Evolutionary conservation across 2,329 filamentous ascomycete genomes (phyloP), one percentile per base, ranked within the genome.

Genomic region (Sclerotinia borealis): DNA sequence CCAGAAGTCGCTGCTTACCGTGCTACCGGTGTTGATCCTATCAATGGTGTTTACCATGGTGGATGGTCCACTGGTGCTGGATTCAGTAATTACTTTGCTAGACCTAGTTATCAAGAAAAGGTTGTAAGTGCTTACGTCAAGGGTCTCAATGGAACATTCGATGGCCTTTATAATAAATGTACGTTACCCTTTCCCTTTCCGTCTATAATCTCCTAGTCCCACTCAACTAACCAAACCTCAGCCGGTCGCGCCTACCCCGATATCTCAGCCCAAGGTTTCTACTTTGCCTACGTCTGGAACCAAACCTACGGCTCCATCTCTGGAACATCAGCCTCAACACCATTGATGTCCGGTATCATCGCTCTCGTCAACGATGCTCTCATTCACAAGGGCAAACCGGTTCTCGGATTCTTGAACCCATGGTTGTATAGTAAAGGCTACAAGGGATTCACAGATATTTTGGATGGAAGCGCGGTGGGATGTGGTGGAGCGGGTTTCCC

Each of bases 311-410:
- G 72, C 1, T 68, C 72, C 0, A 78, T 84, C 39, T 78, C 77
- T 29, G 83, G 83, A 4, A 83, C 80, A 1, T 79, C 76, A 10
- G 84, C 84, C 15, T 81, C 84, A 0, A 76, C 81, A 0, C 87
- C 86, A 0, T 75, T 83, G 0, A 80, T 83, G 3, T 79, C 83
- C 0, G 82, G 79, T 22, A 78, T 89, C 63, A 77, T 89, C 43
- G 76, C 82, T 2, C 77, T 89, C 5, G 76, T 89, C 50, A 89
- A 89, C 67, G 85, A 88, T 65, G 84, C 83, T 0, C 76, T 85
- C 17, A 72, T 87, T 22, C 75, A 79, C 0, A 75, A 75, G 13
- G 82, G 82, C 9, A 80, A 81, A 70, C 70, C 71, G 9, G 69
- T 73, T 0, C 69, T 79, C 2, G 77, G 78, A 2, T 79, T 78